Percentiles rank a stretch among this genome's conserved stretches.
Conservation (phyloP, 148 eudicot species). For the Chenopodium formosanum region DNA sequence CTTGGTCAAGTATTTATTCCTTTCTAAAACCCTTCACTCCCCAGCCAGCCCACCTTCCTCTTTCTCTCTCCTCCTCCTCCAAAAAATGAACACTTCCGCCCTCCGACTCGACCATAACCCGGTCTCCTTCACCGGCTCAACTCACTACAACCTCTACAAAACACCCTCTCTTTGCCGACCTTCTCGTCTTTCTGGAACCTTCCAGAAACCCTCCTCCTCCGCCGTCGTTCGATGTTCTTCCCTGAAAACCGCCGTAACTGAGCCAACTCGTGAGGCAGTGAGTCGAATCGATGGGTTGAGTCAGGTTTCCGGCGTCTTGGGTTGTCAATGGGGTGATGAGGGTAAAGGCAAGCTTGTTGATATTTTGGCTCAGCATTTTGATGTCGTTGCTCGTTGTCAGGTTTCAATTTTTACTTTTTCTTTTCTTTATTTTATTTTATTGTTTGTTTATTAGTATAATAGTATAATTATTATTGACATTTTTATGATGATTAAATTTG, state of each 20-base stretch:
- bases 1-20: no score
- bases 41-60: no score
- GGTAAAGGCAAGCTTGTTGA: slow-evolving; percentile 96
- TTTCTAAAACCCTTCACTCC: neutral
- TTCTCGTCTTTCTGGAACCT: slow-evolving; percentile 18
- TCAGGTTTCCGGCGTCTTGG: slow-evolving; percentile 88
- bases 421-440: neutral
- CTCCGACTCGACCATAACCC: slow-evolving; percentile 42
- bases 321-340: slow-evolving; percentile 95
- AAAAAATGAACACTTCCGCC: slow-evolving; percentile 33
- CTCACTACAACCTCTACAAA: slow-evolving; percentile 15
- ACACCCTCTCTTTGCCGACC: slow-evolving; percentile 9
- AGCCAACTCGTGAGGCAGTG: slow-evolving; percentile 27
- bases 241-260: slow-evolving; percentile 23
- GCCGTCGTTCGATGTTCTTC: slow-evolving; percentile 23
- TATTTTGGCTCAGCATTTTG: slow-evolving; percentile 72
- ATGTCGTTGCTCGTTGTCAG: slow-evolving; percentile 96
- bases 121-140: slow-evolving; percentile 22
- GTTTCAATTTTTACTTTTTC: slow-evolving; percentile 18
- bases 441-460: neutral
- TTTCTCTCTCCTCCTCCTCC: neutral
- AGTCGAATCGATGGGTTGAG: slow-evolving; percentile 62
- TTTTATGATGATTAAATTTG: no score
- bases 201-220: slow-evolving; percentile 21
- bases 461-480: neutral